A percentile compares a stretch with the other conserved stretches of the same genome.
Evolutionary conservation across 768 basidiomycete species (phyloP).

Genomic region (Podaxis carcinomalis): DNA sequence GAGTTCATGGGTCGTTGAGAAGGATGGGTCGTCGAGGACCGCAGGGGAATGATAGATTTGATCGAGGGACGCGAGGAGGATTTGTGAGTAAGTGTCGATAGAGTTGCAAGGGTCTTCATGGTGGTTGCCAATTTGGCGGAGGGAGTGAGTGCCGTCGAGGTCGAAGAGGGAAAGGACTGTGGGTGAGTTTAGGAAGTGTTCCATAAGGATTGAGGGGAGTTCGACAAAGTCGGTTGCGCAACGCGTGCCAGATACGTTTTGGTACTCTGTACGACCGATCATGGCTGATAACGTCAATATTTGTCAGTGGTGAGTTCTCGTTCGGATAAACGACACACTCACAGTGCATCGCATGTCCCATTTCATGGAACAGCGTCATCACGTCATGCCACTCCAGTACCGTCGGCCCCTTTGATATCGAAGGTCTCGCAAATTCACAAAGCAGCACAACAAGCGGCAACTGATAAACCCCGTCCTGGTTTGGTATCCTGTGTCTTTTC

Average conservation of each 20-base stretch:
- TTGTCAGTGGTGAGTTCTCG: not conserved
- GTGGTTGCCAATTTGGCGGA: slow-evolving; percentile 53
- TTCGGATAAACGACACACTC: slow-evolving; percentile 29
- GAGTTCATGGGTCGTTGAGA: slow-evolving; percentile 71
- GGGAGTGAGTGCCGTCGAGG: slow-evolving; percentile 38
- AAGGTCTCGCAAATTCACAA: slow-evolving; percentile 77
- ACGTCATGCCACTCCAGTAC: slow-evolving; percentile 91
- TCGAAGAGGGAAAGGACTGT: slow-evolving; percentile 79
- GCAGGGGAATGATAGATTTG: slow-evolving; percentile 83
- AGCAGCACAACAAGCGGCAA: slow-evolving; percentile 89
- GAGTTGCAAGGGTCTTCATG: slow-evolving; percentile 73
- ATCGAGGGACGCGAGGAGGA: slow-evolving; percentile 84
- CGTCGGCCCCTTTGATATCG: slow-evolving; percentile 58
- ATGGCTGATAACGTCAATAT: slow-evolving; percentile 59
- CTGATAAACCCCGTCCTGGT: slow-evolving; percentile 71
- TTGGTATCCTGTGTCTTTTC: slow-evolving; percentile 55
- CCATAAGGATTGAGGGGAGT: slow-evolving; percentile 97
- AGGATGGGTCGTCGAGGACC: slow-evolving; percentile 41
- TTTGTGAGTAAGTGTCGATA: slow-evolving; percentile 90
- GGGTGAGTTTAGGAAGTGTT: slow-evolving; percentile 89
- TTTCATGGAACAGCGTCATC: slow-evolving; percentile 93
- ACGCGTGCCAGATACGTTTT: slow-evolving; percentile 96
- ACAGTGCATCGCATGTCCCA: slow-evolving; percentile 99
- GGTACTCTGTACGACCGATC: slow-evolving; percentile 96
- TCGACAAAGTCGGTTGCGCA: slow-evolving; percentile 99